These are phyloP conservation scores for Leccinum griseonigrum DNA, from an alignment of 1,284 basidiomycete genomes.

Conservation along the genomic window DNA sequence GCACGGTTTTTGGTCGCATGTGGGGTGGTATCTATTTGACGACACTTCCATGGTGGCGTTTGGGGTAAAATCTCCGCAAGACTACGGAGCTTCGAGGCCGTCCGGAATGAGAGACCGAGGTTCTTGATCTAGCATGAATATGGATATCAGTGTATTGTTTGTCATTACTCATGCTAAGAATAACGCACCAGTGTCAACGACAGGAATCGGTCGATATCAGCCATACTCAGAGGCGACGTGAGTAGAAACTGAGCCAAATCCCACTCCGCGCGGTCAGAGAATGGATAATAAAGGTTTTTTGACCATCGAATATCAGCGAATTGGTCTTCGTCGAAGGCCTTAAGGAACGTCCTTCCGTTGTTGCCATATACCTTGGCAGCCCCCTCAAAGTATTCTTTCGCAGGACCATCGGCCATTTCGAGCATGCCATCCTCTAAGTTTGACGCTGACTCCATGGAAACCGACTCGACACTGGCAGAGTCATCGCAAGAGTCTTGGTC, in stretches of 20 bases:
- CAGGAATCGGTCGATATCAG: not conserved
- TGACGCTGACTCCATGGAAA: not conserved
- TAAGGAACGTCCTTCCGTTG: not conserved
- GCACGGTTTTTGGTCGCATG: not conserved
- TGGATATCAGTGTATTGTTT: not conserved
- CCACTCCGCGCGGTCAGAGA: not conserved
- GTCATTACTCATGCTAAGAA: not conserved
- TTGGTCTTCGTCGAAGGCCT: not conserved
- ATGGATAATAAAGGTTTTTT: not conserved
- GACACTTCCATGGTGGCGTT: not conserved
- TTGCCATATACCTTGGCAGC: not conserved
- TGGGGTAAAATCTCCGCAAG: not conserved
- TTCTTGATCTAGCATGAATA: not conserved
- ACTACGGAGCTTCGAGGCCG: not conserved
- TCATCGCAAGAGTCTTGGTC: not conserved
- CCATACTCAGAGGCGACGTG: not conserved
- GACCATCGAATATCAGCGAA: not conserved
- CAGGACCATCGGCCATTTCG: not conserved
- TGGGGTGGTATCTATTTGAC: not conserved
- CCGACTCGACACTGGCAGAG: not conserved
- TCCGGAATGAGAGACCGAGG: not conserved
- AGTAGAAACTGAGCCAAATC: not conserved
- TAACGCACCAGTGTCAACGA: not conserved
- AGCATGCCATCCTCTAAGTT: not conserved
- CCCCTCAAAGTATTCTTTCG: not conserved